phyloP scores from a whole-genome alignment of 495 filamentous ascomycete species.

The Aspergillus biplanus region DNA sequence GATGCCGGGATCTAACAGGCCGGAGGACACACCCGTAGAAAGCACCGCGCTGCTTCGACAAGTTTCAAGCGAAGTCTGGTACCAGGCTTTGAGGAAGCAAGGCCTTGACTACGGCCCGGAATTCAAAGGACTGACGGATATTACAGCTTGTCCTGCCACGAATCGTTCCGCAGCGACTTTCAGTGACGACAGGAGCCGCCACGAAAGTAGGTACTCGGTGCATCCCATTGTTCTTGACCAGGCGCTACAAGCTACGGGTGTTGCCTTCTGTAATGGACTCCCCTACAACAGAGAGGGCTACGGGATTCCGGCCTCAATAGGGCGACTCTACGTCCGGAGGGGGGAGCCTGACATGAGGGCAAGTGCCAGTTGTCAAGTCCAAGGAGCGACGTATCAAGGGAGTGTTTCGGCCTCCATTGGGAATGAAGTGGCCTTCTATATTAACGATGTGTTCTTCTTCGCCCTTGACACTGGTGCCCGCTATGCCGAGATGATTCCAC shows the following conservation, averaged over 20 bases:
- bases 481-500: too few species aligned
- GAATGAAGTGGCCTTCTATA: background rate
- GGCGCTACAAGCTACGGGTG: background rate
- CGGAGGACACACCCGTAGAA: background rate
- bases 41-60: background rate
- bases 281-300: background rate
- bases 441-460: too few species aligned
- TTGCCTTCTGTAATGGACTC: background rate
- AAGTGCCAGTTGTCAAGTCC: background rate
- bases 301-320: background rate
- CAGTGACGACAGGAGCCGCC: background rate
- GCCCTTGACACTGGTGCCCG: too few species aligned
- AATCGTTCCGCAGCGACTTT: background rate
- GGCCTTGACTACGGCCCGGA: background rate
- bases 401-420: background rate
- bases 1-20: background rate
- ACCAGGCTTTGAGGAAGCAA: background rate
- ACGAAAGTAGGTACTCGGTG: background rate
- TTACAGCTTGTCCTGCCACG: background rate
- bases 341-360: too few species aligned
- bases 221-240: background rate
- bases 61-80: background rate
- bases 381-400: too few species aligned
- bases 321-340: background rate
- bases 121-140: background rate